Evolutionary conservation across 2,329 filamentous ascomycete genomes (phyloP).

Genomic region (Leptosphaerulina australis): DNA sequence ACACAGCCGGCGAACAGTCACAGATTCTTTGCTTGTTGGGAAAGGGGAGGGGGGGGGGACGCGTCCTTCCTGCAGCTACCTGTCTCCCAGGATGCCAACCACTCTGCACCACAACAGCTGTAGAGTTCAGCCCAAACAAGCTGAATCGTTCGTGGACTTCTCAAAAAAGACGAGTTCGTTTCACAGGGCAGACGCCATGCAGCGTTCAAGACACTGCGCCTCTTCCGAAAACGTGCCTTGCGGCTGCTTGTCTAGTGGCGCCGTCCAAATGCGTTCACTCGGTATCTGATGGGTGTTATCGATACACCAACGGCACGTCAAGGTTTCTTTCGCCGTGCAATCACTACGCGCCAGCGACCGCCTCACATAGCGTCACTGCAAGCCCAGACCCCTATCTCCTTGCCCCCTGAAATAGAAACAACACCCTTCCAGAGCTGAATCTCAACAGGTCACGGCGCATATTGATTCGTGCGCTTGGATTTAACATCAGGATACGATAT

Average conservation of each 20-base stretch:
- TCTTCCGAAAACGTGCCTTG: slow-evolving; percentile 24
- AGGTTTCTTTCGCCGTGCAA: slow-evolving; percentile 22
- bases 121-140: slow-evolving; percentile 6
- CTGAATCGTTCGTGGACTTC: slow-evolving; percentile 4
- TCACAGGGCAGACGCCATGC: slow-evolving; percentile 17
- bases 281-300: slow-evolving; percentile 23
- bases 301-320: slow-evolving; percentile 28
- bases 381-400: slow-evolving; percentile 6
- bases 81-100: slow-evolving; percentile 4
- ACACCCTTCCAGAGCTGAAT: not conserved
- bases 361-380: slow-evolving; percentile 14
- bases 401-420: slow-evolving; percentile 7
- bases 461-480: slow-evolving; percentile 1
- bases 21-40: slow-evolving; percentile 17
- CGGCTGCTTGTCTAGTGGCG: slow-evolving; percentile 18
- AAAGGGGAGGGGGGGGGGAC: too few species aligned
- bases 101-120: slow-evolving; percentile 1
- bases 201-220: slow-evolving; percentile 10
- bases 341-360: slow-evolving; percentile 6
- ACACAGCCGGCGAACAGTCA: slow-evolving; percentile 18
- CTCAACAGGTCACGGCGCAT: slow-evolving; percentile 1
- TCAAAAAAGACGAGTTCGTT: slow-evolving; percentile 9
- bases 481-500: slow-evolving; percentile 8
- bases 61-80: slow-evolving; percentile 9
- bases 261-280: slow-evolving; percentile 6